Base-by-base conservation (phyloP, 1,284 basidiomycete species). In the Marasmius tenuissimus region DNA sequence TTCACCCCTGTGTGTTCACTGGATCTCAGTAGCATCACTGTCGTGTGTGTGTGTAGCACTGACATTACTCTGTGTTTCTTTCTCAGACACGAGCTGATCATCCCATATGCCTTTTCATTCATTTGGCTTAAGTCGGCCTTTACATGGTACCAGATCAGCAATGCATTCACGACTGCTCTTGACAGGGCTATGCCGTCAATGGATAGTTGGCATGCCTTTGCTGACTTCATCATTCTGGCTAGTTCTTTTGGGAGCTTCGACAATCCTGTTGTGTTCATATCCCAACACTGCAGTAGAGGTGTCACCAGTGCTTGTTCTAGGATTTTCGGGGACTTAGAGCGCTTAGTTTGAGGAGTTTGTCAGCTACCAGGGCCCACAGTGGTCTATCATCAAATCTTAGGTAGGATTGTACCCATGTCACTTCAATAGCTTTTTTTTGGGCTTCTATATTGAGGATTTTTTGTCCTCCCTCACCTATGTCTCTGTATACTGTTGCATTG, bases 121-220 rank as follows among this genome's bases (percentile, higher is more conserved):
- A 54, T 0, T 57, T 47, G 11, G 53, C 34, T 18, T 5, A 45
- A 48, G 0, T 1, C 60, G 12, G 60, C 40, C 22, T 62, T 57
- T 12, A 49, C 61, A 52, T 74, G 72, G 57, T 68, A 61, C 73
- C 72, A 76, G 5, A 74, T 63, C 0, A 68, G 69, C 60, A 71
- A 65, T 16, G 62, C 20, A n/a, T 60, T 22, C 39, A 65, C 53
- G 3, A 63, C 59, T 2, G 61, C 39, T 35, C 47, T 57, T 20
- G 54, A 39, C 3, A 68, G 55, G 7, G 63, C 57, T 2, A 67
- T 60, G 3, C 67, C 64, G n/a, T 72, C 65, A 7, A 68, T 42
- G 4, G 33, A 27, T 0, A 72, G 51, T 7, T 66, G 63, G 42
- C 69, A 65, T 47, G 69, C 63, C 22, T 59, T 55, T 7, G 61